Evolutionary conservation across 2,329 filamentous ascomycete species (phyloP).

Genomic region (Fusarium guadeloupense): DNA sequence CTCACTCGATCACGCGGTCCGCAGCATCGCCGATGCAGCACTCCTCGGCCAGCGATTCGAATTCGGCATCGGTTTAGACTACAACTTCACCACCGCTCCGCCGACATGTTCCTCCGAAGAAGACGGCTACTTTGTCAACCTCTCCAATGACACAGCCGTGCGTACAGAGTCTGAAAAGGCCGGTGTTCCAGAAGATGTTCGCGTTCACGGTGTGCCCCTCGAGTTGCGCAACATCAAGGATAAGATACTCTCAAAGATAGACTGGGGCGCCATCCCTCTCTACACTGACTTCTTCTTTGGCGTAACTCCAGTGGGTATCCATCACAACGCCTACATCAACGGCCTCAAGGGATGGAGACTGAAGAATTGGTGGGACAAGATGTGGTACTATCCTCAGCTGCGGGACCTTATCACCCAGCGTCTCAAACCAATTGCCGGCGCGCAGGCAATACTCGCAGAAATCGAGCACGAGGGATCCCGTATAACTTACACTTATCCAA

Average conservation of each 20-base stretch:
- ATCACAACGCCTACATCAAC: slow-evolving; percentile 50
- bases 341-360: slow-evolving; percentile 47
- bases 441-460: slow-evolving; percentile 32
- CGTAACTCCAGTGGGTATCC: slow-evolving; percentile 49
- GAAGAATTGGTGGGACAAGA: slow-evolving; percentile 49
- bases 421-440: slow-evolving; percentile 18
- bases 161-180: slow-evolving; percentile 41
- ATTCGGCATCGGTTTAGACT: slow-evolving; percentile 52
- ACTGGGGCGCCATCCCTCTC: slow-evolving; percentile 48
- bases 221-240: slow-evolving; percentile 39
- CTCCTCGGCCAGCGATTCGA: slow-evolving; percentile 47
- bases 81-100: slow-evolving; percentile 50
- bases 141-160: slow-evolving; percentile 40
- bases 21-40: slow-evolving; percentile 42
- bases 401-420: slow-evolving; percentile 44
- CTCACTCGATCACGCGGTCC: slow-evolving; percentile 29
- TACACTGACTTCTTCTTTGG: slow-evolving; percentile 53
- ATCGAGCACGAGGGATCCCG: not conserved
- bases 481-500: slow-evolving; percentile 40
- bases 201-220: slow-evolving; percentile 41
- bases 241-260: slow-evolving; percentile 21
- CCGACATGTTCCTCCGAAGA: slow-evolving; percentile 51
- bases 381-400: slow-evolving; percentile 49
- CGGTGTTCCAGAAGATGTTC: slow-evolving; percentile 44
- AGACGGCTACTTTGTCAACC: slow-evolving; percentile 47